Evolutionary conservation across 305 asterid genomes (phyloP), one percentile per base, ranked within the genome.

Genomic region (Solanum aculeatissimum): DNA sequence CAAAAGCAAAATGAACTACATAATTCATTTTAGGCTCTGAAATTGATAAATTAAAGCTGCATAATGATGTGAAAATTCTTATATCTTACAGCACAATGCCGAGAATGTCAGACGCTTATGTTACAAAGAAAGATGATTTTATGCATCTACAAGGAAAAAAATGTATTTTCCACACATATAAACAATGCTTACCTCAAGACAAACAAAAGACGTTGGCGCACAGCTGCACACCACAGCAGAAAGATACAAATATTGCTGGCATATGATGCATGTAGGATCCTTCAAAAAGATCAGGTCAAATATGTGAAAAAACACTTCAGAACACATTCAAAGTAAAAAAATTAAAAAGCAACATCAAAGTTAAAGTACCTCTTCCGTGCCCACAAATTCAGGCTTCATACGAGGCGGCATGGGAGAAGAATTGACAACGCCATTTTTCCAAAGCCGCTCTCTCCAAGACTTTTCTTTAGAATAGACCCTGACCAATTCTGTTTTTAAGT

Each of bases 201-300:
- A 96, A 88, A 94, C 98, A 88, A 89, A 90, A 85, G 93, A 89
- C 25, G 96, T 90, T 83, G 97, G 97, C 85, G 98, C 91, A 90
- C 99, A 96, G 87, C 86, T 81, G 94, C 99, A 96, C 83, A 86
- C 92, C 84, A 96, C 93, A 87, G 99, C 98, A 83, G 98, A 95
- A 79, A 95, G 97, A 87, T 92, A 96, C 85, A 96, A 91, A 54
- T 91, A 87, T 71, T 96, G 99, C 84, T 92, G 98, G 91, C 99
- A 96, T 85, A 96, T 96, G 90, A 96, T 88, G 88, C 99, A 96
- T 68, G 91, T 89, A 16, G 96, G 93, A 86, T 96, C 99, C 98
- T 96, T 87, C 93, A 91, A 49, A 57, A 84, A 87, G 45, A 87
- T 47, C 57, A 83, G 84, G n/a, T 60, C 77, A 83, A 68, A 84